Conservation (phyloP, 1,139 yeast genomes). For the Debaryomyces sp. region DNA sequence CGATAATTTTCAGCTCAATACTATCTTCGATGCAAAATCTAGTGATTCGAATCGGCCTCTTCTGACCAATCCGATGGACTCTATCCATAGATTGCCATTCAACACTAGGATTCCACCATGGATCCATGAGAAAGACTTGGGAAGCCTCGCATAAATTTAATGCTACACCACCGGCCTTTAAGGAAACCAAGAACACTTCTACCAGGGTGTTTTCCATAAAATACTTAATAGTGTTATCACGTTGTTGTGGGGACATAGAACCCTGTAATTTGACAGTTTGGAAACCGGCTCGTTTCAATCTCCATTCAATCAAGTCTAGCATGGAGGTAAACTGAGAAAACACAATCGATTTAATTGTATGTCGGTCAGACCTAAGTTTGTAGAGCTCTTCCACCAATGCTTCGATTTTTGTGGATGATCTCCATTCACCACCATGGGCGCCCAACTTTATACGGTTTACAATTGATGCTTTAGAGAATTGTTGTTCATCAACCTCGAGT, state of each 20-base stretch:
- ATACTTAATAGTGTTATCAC: slow-evolving; percentile 86
- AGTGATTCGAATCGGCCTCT: slow-evolving; percentile 90
- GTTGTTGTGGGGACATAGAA: slow-evolving; percentile 92
- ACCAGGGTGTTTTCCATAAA: slow-evolving; percentile 92
- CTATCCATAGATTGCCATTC: slow-evolving; percentile 99
- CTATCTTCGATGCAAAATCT: slow-evolving; percentile 94
- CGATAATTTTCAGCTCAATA: slow-evolving; percentile 93
- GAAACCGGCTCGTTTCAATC: slow-evolving; percentile 91
- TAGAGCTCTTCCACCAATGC: slow-evolving; percentile 93
- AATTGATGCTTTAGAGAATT: slow-evolving; percentile 77
- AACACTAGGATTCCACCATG: slow-evolving; percentile 99
- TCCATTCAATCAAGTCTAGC: slow-evolving; percentile 95
- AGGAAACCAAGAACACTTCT: slow-evolving; percentile 89
- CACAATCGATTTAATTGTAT: slow-evolving; percentile 92
- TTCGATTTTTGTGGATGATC: slow-evolving; percentile 93
- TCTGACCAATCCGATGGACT: slow-evolving; percentile 96
- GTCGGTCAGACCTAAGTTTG: slow-evolving; percentile 79
- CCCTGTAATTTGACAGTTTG: slow-evolving; percentile 93
- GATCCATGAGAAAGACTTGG: slow-evolving; percentile 91
- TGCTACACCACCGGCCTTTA: slow-evolving; percentile 99
- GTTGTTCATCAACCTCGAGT: slow-evolving; percentile 67
- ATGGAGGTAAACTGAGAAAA: slow-evolving; percentile 96
- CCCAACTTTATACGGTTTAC: slow-evolving; percentile 84
- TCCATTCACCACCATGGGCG: slow-evolving; percentile 75
- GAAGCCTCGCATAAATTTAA: slow-evolving; percentile 94